Evolutionary conservation across 2,329 filamentous ascomycete genomes (phyloP).

Genomic region (Calonectria leucothoes): DNA sequence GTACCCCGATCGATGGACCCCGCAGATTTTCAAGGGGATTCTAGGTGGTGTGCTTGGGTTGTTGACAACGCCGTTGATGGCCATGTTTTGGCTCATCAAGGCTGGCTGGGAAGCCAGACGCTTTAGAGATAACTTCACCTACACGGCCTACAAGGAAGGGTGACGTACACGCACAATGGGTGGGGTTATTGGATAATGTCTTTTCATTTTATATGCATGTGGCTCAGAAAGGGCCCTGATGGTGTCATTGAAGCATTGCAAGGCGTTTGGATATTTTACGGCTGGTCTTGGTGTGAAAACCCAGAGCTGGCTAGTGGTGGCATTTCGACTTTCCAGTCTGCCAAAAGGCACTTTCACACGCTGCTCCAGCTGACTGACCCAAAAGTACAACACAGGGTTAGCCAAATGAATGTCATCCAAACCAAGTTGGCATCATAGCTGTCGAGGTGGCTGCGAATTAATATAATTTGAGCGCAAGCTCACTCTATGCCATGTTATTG

Average conservation of each 20-base stretch:
- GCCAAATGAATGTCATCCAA: neutral
- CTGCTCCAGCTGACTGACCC: neutral
- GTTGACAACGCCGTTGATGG: slow-evolving; percentile 60
- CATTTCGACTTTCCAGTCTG: neutral
- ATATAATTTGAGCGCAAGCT: neutral
- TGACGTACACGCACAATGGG: too few species aligned
- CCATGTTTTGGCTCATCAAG: slow-evolving; percentile 61
- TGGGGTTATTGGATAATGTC: neutral
- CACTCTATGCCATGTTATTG: neutral
- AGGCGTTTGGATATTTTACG: neutral
- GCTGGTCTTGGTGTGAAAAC: neutral
- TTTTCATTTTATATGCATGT: neutral
- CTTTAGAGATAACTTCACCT: neutral
- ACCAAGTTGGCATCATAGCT: neutral
- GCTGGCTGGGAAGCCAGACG: slow-evolving; percentile 56
- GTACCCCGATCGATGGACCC: slow-evolving; percentile 56
- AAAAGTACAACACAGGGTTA: neutral
- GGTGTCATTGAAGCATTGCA: neutral
- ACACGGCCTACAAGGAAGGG: neutral
- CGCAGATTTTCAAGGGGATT: slow-evolving; percentile 62
- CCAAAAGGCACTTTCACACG: neutral
- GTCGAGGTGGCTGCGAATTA: neutral
- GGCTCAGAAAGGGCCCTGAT: neutral
- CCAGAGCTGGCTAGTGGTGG: fast-evolving
- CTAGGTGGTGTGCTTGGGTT: slow-evolving; percentile 59